Base-by-base conservation (phyloP, 441 rosid genomes). In the Pelargonium citronellum region DNA sequence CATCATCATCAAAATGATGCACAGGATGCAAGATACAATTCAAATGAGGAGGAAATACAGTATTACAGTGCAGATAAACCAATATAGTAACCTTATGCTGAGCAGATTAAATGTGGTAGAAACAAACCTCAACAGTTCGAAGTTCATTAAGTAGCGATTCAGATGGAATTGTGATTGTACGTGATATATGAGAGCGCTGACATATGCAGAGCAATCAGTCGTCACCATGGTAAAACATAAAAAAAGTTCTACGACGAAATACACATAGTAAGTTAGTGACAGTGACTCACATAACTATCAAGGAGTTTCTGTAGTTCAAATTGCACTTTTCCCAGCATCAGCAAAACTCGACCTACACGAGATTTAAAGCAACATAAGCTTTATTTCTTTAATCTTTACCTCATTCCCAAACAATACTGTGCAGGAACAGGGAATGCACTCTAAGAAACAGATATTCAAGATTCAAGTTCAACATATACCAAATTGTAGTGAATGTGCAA, bases 131-230 rank as follows among this genome's bases (percentile, higher is more conserved):
- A 78, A 89, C 91, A 7, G 83, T 86, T 78, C 79, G 85, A 78
- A 89, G 90, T 83, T 89, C 91, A 77, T 87, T 87, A 70, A 89
- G 95, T 81, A 89, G 95, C 53, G 95, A 89, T 74, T 89, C 89
- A 5, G 95, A 89, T 62, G 95, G 95, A 62, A 69, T 55, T 75
- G 91, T 84, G 78, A 89, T 89, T 6, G 95, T 89, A 80, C 83
- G 81, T 70, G 73, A 78, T 77, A 89, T 74, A 77, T 87, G 89
- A 75, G 87, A 81, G 47, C 95, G 86, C 90, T 84, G 88, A 69
- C 82, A 79, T 64, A 67, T 39, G 69, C 60, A 76, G 74, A 55
- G 13, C 61, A 64, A 66, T 20, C 55, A 41, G 73, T 71, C 34
- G 55, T 34, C 65, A 69, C n/a, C 17, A 73, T 7, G 68, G 65